A percentile compares a stretch with the other conserved stretches of the same genome.
Conservation (phyloP, 495 filamentous ascomycete species). For the Elasticomyces elasticus region DNA sequence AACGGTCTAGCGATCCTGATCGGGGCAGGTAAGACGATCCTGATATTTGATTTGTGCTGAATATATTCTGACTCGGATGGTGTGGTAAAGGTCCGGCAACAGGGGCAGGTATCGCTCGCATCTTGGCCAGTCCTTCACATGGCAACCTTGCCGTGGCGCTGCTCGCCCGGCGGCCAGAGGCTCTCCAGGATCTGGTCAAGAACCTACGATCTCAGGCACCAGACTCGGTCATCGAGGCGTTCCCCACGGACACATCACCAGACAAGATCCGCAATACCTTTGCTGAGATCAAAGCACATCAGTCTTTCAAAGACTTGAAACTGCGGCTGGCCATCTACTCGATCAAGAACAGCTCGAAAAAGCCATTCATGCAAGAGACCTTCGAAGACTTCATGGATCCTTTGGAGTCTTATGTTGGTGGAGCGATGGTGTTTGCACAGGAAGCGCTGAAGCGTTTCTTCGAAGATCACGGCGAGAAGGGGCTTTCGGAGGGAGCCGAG, state of each 20-base stretch:
- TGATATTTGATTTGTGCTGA: neutral
- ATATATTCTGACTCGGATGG: neutral
- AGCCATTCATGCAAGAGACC: conserved; percentile 41
- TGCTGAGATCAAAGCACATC: conserved; percentile 33
- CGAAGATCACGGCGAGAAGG: conserved; percentile 34
- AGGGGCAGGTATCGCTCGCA: conserved; percentile 40
- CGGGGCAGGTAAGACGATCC: conserved; percentile 29
- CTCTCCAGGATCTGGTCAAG: conserved; percentile 31
- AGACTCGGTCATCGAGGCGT: conserved; percentile 34
- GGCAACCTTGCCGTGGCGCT: conserved; percentile 42
- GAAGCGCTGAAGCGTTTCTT: conserved; percentile 36
- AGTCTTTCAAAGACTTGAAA: conserved; percentile 35
- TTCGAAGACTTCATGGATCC: conserved; percentile 35
- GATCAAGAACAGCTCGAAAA: conserved; percentile 38
- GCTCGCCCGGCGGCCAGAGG: conserved; percentile 35
- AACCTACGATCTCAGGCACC: conserved; percentile 32
- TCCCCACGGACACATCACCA: conserved; percentile 38
- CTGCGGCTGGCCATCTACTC: conserved; percentile 37
- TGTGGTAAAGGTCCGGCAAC: conserved; percentile 11
- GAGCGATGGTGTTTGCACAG: conserved; percentile 40
- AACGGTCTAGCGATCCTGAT: conserved; percentile 38
- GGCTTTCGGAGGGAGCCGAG: conserved; percentile 28
- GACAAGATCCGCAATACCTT: conserved; percentile 32
- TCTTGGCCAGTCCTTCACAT: conserved; percentile 37
- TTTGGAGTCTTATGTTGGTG: conserved; percentile 38